These are phyloP conservation scores for Paralagenidium karlingii DNA, from an alignment of 352 stramenopile species.

Conservation along the genomic window DNA sequence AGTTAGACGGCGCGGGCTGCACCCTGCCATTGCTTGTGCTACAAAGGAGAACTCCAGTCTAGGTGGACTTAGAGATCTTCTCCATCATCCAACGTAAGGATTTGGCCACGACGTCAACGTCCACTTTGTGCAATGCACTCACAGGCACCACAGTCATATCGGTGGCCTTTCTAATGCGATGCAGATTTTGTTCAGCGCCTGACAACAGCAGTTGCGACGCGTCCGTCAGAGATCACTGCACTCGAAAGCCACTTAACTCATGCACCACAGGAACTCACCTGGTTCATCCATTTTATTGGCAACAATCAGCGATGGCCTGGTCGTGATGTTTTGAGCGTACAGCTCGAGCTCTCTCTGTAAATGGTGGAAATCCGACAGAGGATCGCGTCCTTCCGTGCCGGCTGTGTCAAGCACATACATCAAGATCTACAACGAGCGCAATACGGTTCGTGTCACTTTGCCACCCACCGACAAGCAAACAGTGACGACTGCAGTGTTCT, in stretches of 20 bases:
- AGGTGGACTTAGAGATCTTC: constrained; percentile 16
- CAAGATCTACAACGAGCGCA: constrained; percentile 32
- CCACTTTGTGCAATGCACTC: constrained; percentile 77
- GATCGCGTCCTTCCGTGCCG: constrained; percentile 65
- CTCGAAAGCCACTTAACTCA: neutral
- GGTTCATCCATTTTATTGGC: constrained; percentile 86
- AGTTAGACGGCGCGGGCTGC: too few relatives aligned
- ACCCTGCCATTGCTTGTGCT: too few relatives aligned
- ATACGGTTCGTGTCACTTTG: neutral
- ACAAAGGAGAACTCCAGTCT: neutral
- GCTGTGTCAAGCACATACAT: constrained; percentile 80
- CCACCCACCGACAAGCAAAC: neutral
- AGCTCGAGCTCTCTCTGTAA: constrained; percentile 79
- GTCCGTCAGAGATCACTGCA: neutral
- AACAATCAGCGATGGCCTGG: constrained; percentile 68
- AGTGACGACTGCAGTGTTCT: too few relatives aligned
- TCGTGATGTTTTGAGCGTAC: constrained; percentile 79
- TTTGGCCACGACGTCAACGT: constrained; percentile 67
- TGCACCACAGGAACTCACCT: too few relatives aligned
- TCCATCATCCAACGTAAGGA: constrained; percentile 46
- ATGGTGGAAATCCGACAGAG: constrained; percentile 58
- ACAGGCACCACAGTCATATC: constrained; percentile 70
- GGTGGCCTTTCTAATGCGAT: constrained; percentile 51
- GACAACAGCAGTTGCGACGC: too few relatives aligned
- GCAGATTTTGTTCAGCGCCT: constrained; percentile 68